These are phyloP conservation scores for Saccharomycopsis hybrid DNA, from an alignment of 1,139 yeast species.

Conservation along the genomic window DNA sequence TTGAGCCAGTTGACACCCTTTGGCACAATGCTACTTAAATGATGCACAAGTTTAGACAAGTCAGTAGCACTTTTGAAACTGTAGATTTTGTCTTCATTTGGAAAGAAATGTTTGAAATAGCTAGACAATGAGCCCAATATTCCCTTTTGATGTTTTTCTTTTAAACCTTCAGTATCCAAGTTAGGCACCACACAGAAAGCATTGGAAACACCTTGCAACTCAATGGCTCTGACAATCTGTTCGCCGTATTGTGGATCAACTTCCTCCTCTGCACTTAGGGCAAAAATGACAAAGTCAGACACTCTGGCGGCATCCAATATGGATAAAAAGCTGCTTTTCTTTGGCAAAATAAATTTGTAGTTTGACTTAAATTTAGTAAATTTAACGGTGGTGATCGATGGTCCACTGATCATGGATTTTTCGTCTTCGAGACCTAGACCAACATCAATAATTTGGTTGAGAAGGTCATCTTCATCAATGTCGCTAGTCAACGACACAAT, in stretches of 20 bases:
- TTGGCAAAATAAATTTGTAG: slow-evolving; percentile 71
- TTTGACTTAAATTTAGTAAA: slow-evolving; percentile 68
- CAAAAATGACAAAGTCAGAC: slow-evolving; percentile 84
- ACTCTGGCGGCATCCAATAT: slow-evolving; percentile 83
- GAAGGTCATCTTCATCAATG: slow-evolving; percentile 52
- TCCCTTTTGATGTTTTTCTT: slow-evolving; percentile 71
- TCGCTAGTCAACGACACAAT: slow-evolving; percentile 76
- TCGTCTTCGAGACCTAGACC: slow-evolving; percentile 27
- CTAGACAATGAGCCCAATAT: slow-evolving; percentile 76
- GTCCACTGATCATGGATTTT: slow-evolving; percentile 29
- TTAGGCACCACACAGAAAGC: slow-evolving; percentile 80
- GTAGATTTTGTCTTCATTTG: slow-evolving; percentile 71
- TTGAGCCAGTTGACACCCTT: slow-evolving; percentile 89
- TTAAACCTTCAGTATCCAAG: slow-evolving; percentile 52
- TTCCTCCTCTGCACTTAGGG: slow-evolving; percentile 77
- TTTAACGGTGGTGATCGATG: slow-evolving; percentile 44
- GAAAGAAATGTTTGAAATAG: slow-evolving; percentile 85
- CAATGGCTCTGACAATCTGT: slow-evolving; percentile 77
- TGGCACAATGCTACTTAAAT: slow-evolving; percentile 80
- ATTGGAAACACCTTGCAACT: slow-evolving; percentile 88
- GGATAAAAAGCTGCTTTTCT: slow-evolving; percentile 55
- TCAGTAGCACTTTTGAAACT: slow-evolving; percentile 66
- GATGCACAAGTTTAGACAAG: slow-evolving; percentile 62
- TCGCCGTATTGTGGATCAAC: slow-evolving; percentile 79
- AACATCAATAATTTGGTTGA: slow-evolving; percentile 38